Conservation (phyloP, 352 stramenopile genomes). For the Elongisporangium undulatum region DNA sequence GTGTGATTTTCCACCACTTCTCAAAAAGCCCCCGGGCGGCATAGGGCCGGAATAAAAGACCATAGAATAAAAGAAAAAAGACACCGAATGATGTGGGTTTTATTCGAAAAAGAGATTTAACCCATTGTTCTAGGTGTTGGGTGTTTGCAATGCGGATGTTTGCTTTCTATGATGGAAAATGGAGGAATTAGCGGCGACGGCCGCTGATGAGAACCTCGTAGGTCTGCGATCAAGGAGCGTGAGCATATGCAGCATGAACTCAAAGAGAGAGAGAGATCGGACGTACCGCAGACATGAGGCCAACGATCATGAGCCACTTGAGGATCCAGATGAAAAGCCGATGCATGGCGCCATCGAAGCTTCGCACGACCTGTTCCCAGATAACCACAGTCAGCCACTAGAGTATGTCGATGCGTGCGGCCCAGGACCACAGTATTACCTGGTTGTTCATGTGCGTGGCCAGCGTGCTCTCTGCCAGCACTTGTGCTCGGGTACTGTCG, state of each 20-base stretch:
- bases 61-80: not conserved
- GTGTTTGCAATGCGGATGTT: not conserved
- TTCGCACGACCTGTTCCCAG: conserved; percentile 43
- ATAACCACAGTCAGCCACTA: not conserved
- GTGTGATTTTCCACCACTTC: not conserved
- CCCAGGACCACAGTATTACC: conserved; percentile 16
- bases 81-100: not conserved
- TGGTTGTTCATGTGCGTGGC: conserved; percentile 74
- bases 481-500: conserved; percentile 34
- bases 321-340: conserved; percentile 44
- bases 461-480: conserved; percentile 45
- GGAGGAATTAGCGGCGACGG: not conserved
- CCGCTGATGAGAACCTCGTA: not conserved
- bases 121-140: not conserved
- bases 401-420: not conserved
- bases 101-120: not conserved
- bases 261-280: not conserved
- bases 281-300: conserved; percentile 44
- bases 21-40: not conserved
- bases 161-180: not conserved
- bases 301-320: conserved; percentile 57
- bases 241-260: no score
- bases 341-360: conserved; percentile 44
- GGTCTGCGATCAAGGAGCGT: not conserved
- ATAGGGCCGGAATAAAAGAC: not conserved